These are phyloP conservation scores for Vanilla planifolia DNA, from an alignment of 106 monocot species.

Conservation along the genomic window DNA sequence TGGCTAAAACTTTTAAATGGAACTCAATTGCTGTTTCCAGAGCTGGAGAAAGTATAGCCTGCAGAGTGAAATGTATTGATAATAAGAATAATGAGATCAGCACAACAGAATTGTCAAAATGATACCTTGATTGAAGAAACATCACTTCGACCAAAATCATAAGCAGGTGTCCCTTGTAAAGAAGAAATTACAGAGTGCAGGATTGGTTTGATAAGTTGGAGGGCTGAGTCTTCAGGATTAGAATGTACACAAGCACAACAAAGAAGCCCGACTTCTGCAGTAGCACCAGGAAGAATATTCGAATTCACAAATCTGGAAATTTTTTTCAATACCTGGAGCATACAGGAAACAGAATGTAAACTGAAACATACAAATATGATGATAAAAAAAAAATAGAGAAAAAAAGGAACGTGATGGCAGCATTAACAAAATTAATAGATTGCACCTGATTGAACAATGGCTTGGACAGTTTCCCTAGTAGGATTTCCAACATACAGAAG, in stretches of 20 bases:
- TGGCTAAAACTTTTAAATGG: constrained; percentile 72
- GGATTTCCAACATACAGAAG: constrained; percentile 84
- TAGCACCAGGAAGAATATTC: constrained; percentile 94
- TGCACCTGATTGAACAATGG: constrained; percentile 80
- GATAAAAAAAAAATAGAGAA: neutral
- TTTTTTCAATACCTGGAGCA: constrained; percentile 66
- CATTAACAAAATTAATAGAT: neutral
- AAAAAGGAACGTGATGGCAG: constrained; percentile 4
- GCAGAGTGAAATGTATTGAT: constrained; percentile 11
- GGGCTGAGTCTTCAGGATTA: constrained; percentile 66
- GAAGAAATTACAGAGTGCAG: constrained; percentile 48
- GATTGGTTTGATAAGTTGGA: constrained; percentile 67
- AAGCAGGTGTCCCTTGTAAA: constrained; percentile 61
- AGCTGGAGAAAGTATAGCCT: constrained; percentile 89
- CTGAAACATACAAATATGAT: too few relatives aligned
- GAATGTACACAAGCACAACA: constrained; percentile 91
- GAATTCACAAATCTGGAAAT: constrained; percentile 84
- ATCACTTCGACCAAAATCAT: constrained; percentile 47
- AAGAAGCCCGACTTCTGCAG: constrained; percentile 87
- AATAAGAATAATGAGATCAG: neutral
- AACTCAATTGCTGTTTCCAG: constrained; percentile 82
- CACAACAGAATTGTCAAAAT: constrained; percentile 1
- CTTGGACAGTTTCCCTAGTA: constrained; percentile 83
- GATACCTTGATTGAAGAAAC: constrained; percentile 57
- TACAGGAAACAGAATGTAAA: neutral